Conservation (phyloP, 2,329 filamentous ascomycete genomes). For the Rutstroemia sp. region DNA sequence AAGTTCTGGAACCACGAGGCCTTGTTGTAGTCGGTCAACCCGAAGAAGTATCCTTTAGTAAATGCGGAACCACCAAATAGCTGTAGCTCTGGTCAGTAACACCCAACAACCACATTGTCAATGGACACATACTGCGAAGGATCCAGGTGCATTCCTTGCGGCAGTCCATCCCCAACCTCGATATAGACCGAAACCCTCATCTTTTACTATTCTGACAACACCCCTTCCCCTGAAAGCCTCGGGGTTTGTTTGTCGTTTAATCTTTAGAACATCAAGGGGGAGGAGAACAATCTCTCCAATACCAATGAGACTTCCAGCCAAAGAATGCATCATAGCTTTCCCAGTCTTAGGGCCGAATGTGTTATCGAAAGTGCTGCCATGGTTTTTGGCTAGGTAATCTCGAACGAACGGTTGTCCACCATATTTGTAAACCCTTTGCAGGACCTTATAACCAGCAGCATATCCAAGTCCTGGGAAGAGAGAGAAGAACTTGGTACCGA, state of each 20-base stretch:
- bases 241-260: slow-evolving; percentile 98
- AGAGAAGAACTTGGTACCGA: slow-evolving; percentile 78
- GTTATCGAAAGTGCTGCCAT: slow-evolving; percentile 75
- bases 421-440: slow-evolving; percentile 98
- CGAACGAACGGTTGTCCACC: slow-evolving; percentile 92
- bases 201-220: slow-evolving; percentile 78
- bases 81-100: slow-evolving; percentile 36
- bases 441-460: slow-evolving; percentile 93
- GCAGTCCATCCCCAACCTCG: slow-evolving; percentile 97
- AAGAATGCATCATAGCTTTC: slow-evolving; percentile 97
- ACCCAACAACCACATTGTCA: slow-evolving; percentile 14
- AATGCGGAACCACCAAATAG: slow-evolving; percentile 97
- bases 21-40: slow-evolving; percentile 88
- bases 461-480: slow-evolving; percentile 96
- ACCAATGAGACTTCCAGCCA: slow-evolving; percentile 89
- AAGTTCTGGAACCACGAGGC: slow-evolving; percentile 96
- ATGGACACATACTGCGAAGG: slow-evolving; percentile 72
- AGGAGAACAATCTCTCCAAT: slow-evolving; percentile 96
- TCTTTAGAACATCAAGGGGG: slow-evolving; percentile 95
- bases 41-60: slow-evolving; percentile 93
- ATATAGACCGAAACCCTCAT: slow-evolving; percentile 94
- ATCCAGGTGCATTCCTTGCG: slow-evolving; percentile 91
- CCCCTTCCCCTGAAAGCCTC: slow-evolving; percentile 95
- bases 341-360: slow-evolving; percentile 95
- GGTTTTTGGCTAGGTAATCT: slow-evolving; percentile 76